Evolutionary conservation across 805 yeast genomes (phyloP).

Genomic region (Candida yuanshanica): DNA sequence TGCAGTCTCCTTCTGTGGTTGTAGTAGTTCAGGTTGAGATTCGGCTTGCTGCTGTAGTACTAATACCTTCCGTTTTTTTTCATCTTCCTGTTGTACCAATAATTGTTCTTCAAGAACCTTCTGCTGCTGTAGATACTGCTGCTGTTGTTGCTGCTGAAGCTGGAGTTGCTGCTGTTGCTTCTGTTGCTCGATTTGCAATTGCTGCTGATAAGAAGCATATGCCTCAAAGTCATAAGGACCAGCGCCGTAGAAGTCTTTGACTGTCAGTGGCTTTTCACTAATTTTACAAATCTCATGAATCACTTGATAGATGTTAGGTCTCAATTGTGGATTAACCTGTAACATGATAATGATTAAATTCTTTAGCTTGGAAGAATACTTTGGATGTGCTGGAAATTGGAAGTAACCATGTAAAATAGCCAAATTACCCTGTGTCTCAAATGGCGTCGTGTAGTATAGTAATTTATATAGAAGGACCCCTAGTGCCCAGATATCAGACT

Average conservation of each 20-base stretch:
- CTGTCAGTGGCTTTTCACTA: slow-evolving; percentile 45
- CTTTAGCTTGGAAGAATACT: slow-evolving; percentile 64
- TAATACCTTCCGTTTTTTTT: not conserved
- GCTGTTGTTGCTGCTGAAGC: slow-evolving; percentile 15
- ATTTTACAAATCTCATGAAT: slow-evolving; percentile 56
- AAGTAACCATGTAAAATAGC: slow-evolving; percentile 83
- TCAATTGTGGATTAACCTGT: slow-evolving; percentile 70
- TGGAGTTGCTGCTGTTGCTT: slow-evolving; percentile 29
- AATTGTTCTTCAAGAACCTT: slow-evolving; percentile 16
- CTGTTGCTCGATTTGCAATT: slow-evolving; percentile 32
- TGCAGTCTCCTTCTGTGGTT: not conserved
- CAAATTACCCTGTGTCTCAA: slow-evolving; percentile 76
- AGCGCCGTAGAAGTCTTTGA: slow-evolving; percentile 33
- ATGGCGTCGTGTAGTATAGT: slow-evolving; percentile 91
- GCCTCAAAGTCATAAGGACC: slow-evolving; percentile 57
- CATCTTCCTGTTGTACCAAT: slow-evolving; percentile 10
- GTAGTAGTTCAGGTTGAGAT: slow-evolving; percentile 3
- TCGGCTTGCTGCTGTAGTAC: slow-evolving; percentile 2
- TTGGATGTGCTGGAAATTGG: slow-evolving; percentile 67
- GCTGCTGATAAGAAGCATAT: slow-evolving; percentile 44
- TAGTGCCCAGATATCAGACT: slow-evolving; percentile 94
- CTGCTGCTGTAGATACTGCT: slow-evolving; percentile 14
- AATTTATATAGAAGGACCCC: slow-evolving; percentile 89
- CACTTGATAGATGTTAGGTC: slow-evolving; percentile 88
- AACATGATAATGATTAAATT: slow-evolving; percentile 73